A percentile compares a stretch with the other conserved stretches of the same genome.
Evolutionary conservation across 768 basidiomycete genomes (phyloP).

Genomic region (Omphalotus guepiniiformis): DNA sequence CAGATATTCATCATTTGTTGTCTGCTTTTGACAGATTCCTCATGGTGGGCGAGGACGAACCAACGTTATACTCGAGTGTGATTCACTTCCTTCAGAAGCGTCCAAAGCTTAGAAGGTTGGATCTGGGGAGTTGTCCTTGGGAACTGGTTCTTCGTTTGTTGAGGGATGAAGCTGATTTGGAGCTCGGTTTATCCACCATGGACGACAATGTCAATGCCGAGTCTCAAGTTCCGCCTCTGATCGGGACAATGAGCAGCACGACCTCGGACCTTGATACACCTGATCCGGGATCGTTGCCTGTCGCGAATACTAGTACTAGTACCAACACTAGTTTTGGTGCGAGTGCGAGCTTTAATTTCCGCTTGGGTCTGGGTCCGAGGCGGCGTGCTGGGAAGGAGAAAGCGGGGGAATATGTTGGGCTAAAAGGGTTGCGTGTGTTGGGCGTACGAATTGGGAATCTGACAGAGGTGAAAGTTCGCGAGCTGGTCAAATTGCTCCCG

Average conservation of each 20-base stretch:
- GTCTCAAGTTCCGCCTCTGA: neutral
- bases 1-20: too few species aligned
- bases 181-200: neutral
- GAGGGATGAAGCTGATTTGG: neutral
- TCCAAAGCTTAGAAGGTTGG: conserved; percentile 46
- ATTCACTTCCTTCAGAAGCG: conserved; percentile 49
- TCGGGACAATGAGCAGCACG: neutral
- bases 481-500: conserved; percentile 40
- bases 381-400: neutral
- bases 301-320: too few species aligned
- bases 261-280: too few species aligned
- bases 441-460: conserved; percentile 54
- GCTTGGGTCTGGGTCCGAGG: neutral
- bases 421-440: conserved; percentile 49
- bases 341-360: neutral
- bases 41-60: conserved; percentile 57
- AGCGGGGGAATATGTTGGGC: conserved; percentile 5
- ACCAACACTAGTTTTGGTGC: conserved; percentile 9
- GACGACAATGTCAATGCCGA: neutral
- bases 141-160: conserved; percentile 34
- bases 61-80: conserved; percentile 47
- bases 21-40: conserved; percentile 45
- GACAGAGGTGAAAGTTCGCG: conserved; percentile 29
- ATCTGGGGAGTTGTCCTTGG: conserved; percentile 65
- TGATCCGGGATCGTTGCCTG: too few species aligned